Evolutionary conservation across 208 protist species (phyloP).

Genomic region (Porcisia deanei): DNA sequence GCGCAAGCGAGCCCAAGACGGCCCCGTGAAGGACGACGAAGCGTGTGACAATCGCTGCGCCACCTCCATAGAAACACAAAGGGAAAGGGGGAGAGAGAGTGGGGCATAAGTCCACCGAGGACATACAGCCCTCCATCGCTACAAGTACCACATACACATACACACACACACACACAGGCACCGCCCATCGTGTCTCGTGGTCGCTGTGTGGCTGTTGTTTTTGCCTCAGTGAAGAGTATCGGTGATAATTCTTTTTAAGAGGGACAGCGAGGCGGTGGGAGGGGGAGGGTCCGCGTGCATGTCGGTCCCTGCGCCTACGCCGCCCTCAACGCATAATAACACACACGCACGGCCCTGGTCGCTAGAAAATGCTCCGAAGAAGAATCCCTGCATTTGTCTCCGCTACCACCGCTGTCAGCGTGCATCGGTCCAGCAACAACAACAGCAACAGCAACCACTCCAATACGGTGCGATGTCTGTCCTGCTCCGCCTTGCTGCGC

Average conservation of each 20-base stretch:
- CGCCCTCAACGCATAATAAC: neutral
- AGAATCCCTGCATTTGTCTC: neutral
- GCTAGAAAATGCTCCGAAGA: constrained; percentile 4
- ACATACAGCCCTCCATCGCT: too few species aligned
- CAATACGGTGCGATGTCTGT: neutral
- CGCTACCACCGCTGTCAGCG: neutral
- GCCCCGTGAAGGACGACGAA: neutral
- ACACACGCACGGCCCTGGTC: neutral
- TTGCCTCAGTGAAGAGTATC: too few species aligned
- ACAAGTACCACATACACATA: neutral
- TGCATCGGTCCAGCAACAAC: neutral
- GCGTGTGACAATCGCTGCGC: too few species aligned
- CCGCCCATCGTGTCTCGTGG: too few species aligned
- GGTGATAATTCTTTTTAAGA: too few species aligned
- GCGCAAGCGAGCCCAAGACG: neutral
- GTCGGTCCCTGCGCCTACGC: neutral
- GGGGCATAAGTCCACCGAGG: too few species aligned
- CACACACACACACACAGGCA: neutral
- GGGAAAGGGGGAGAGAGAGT: too few species aligned
- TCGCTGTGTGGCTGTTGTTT: too few species aligned
- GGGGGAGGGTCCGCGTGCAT: too few species aligned
- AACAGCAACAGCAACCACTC: neutral
- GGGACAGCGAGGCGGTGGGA: too few species aligned
- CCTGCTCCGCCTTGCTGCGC: neutral
- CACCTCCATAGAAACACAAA: neutral